Base-by-base conservation (phyloP, 805 yeast species). In the Hanseniaspora clermontiae region DNA sequence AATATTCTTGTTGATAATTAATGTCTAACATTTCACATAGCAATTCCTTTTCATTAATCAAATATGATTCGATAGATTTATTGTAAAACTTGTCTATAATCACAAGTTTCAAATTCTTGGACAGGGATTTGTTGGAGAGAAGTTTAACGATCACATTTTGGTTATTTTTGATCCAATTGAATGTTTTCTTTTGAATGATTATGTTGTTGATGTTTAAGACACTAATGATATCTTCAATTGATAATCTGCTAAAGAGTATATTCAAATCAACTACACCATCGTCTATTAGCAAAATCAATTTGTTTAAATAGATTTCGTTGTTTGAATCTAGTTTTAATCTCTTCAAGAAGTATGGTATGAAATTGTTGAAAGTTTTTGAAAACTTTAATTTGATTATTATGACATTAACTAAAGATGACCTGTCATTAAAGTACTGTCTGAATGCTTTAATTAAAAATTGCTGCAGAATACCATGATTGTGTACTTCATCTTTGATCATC, bases 321-420 rank as follows among this genome's bases (percentile, higher is more conserved):
- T 46, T 53, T 2, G 57, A 53, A 46, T 53, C 57, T 8, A 53
- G 14, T 53, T 46, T 53, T 36, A 53, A 36, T 53, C 57, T 53
- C 19, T 53, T 53, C 15, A 53, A 38, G 9, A 53, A 53, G 34
- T 53, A 53, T 7, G 57, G 57, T 14, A 53, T 53, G n/a, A 37
- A 53, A 11, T 46, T 53, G 20, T 46, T 53, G 19, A 53, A 53
- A 17, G 57, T 53, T 32, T 53, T 53, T 10, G 11, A n/a, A 45
- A 53, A 53, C 36, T 36, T 46, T 24, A 39, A 11, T 20, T 46
- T 53, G 5, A 53, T 46, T 14, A 46, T 3, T 29, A 46, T 36
- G 9, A 53, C 46, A 37, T 53, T 53, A 5, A 47, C 32, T 34
- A 53, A 46, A 2, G 11, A 43, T 15, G 19, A 11, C 1, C 48